Evolutionary conservation across 768 basidiomycete genomes (phyloP).

Genomic region (Suillus lakei): DNA sequence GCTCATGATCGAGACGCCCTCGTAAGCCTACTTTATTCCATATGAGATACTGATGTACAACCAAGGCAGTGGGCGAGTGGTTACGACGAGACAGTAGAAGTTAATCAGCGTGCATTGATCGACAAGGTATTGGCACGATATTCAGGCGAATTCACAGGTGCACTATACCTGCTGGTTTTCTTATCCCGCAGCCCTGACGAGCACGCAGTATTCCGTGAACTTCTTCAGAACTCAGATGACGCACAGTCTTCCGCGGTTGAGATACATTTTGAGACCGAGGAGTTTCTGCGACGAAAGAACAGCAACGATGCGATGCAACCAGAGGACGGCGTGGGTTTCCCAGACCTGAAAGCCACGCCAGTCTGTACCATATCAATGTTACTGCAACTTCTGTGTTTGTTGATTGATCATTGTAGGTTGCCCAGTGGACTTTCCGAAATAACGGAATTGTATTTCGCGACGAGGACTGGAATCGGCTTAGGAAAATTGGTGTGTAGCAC

Average conservation of each 20-base stretch:
- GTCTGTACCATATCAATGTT: conserved; percentile 34
- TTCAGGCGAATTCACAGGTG: conserved; percentile 89
- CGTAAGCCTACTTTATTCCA: conserved; percentile 20
- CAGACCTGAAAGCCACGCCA: conserved; percentile 66
- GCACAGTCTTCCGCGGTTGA: conserved; percentile 77
- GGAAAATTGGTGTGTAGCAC: conserved; percentile 74
- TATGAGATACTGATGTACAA: neutral
- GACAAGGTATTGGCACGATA: conserved; percentile 97
- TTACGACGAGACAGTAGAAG: conserved; percentile 83
- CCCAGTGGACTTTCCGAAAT: conserved; percentile 87
- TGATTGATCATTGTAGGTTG: conserved; percentile 49
- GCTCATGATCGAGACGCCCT: conserved; percentile 34
- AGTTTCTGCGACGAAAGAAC: conserved; percentile 42
- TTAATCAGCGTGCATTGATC: conserved; percentile 95
- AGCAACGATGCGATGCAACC: conserved; percentile 10
- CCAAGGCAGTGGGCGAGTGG: conserved; percentile 55
- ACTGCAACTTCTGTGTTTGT: neutral
- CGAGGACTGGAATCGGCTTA: conserved; percentile 87
- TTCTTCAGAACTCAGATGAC: conserved; percentile 96
- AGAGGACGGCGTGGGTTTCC: conserved; percentile 38
- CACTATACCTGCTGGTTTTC: conserved; percentile 13
- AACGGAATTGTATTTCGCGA: conserved; percentile 83
- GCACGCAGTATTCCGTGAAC: conserved; percentile 68
- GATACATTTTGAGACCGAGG: conserved; percentile 77
- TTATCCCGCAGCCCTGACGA: conserved; percentile 1